Evolutionary conservation across 805 yeast species (phyloP), one percentile per base, ranked within the genome.

Genomic region (Candida ovalis): DNA sequence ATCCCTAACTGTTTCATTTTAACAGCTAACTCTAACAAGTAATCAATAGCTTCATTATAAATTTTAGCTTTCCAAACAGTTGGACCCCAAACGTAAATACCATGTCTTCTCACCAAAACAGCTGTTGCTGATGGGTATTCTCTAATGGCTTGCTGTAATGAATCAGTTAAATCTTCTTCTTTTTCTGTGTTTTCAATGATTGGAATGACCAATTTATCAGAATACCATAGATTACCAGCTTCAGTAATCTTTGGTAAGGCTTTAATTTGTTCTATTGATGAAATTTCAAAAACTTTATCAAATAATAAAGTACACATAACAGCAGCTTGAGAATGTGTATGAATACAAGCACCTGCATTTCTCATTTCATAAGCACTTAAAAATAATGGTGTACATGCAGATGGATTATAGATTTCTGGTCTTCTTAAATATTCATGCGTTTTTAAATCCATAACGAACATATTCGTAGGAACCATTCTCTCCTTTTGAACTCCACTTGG

Each of bases 401-500:
- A 85, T n/a, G 96, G 96, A 63, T 88, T 90, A 66, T 77, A 82
- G 12, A 68, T 66, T 40, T 72, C 63, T 2, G 96, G 96, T n/a
- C 71, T 71, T 33, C 86, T 68, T 15, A 85, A 48, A 49, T 83
- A 79, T 41, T 75, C 72, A 43, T 73, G 69, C 7, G 77, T 72
- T 3, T 74, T 70, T n/a, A 72, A 64, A 50, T 82, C 82, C 70
- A 82, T 80, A 13, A 88, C 88, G 64, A 88, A 88, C 80, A 91
- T 76, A 62, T 92, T 88, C 53, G 77, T 75, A 3, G 96, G 96
- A 37, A 75, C 68, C 80, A 91, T 83, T 51, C 90, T 73, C 64
- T 91, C 98, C 69, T 91, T 91, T 63, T 91, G 97, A 8, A 91
- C 96, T 1, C 97, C 97, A n/a, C 96, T 86, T 4, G 98, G 97